Percentiles rank a stretch among this genome's conserved stretches.
phyloP scores from a whole-genome alignment of 371 early-diverging fungal species.

The Mortierella sp. region DNA sequence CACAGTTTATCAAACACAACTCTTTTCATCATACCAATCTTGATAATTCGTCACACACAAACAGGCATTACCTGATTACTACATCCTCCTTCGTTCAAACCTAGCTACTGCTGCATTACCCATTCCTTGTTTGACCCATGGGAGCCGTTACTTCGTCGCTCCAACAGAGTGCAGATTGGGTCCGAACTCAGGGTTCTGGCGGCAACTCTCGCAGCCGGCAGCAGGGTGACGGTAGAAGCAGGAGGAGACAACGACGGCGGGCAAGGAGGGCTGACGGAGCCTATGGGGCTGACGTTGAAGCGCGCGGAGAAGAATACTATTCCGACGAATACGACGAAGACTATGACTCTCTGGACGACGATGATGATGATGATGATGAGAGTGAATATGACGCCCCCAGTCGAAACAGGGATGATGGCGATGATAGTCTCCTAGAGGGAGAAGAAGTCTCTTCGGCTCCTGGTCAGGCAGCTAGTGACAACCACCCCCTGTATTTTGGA shows the following conservation, averaged over 20 bases:
- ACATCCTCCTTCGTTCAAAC: no score
- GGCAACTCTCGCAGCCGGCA: slow-evolving; percentile 8
- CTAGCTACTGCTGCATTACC: neutral
- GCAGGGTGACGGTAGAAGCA: slow-evolving; percentile 7
- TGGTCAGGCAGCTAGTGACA: slow-evolving; percentile 17
- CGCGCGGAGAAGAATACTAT: slow-evolving; percentile 4
- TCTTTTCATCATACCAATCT: no score
- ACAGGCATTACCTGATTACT: no score
- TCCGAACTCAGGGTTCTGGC: slow-evolving; percentile 20
- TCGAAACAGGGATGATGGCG: slow-evolving; percentile 2
- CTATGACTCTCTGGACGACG: slow-evolving; percentile 26
- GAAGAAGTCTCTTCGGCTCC: slow-evolving; percentile 12
- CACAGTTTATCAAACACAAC: no score
- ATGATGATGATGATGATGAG: slow-evolving; percentile 14
- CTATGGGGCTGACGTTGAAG: slow-evolving; percentile 14
- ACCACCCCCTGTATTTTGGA: slow-evolving; percentile 49
- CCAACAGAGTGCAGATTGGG: slow-evolving; percentile 22
- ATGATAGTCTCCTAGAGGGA: slow-evolving; percentile 15
- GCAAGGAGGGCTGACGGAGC: neutral
- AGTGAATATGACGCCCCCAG: neutral
- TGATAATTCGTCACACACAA: no score
- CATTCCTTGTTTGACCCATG: slow-evolving; percentile 16
- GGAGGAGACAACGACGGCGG: slow-evolving; percentile 29
- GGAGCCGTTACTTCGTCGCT: slow-evolving; percentile 36
- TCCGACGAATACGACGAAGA: slow-evolving; percentile 22